phyloP scores from a whole-genome alignment of 2,329 filamentous ascomycete species.

The Neocatenulostroma microsporum region DNA sequence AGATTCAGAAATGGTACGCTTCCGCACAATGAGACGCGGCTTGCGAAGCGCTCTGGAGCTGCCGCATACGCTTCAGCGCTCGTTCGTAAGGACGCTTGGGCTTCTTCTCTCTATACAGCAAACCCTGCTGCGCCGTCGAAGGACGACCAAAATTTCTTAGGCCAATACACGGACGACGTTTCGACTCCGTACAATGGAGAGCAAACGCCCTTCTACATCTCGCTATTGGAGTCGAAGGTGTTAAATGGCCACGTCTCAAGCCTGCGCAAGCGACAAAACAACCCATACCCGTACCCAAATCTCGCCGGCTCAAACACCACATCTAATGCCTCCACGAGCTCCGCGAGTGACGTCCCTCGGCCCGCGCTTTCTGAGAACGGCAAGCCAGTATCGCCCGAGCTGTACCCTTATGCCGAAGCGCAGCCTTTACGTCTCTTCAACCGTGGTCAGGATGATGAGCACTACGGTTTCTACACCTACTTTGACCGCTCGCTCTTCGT shows the following conservation, averaged over 20 bases:
- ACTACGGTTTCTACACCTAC: slow-evolving; percentile 92
- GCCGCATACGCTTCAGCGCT: slow-evolving; percentile 1
- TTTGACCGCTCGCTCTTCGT: slow-evolving; percentile 83
- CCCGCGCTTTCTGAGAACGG: slow-evolving; percentile 60
- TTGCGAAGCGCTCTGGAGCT: slow-evolving; percentile 5
- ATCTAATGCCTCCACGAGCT: slow-evolving; percentile 38
- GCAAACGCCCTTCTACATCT: slow-evolving; percentile 81
- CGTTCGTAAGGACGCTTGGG: slow-evolving; percentile 9
- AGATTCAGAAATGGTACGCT: slow-evolving; percentile 48
- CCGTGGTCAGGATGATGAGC: slow-evolving; percentile 68
- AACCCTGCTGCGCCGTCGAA: slow-evolving; percentile 52
- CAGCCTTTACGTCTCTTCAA: slow-evolving; percentile 84
- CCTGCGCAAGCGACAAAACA: slow-evolving; percentile 12
- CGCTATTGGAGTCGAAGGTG: slow-evolving; percentile 47
- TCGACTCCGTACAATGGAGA: slow-evolving; percentile 68
- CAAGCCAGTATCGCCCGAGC: slow-evolving; percentile 60
- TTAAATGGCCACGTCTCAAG: slow-evolving; percentile 10
- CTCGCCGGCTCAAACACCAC: not conserved
- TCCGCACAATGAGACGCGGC: slow-evolving; percentile 22
- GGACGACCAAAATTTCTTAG: slow-evolving; percentile 70
- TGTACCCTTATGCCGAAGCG: slow-evolving; percentile 59
- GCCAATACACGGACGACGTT: slow-evolving; percentile 74
- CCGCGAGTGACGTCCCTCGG: slow-evolving; percentile 51
- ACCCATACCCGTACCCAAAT: slow-evolving; percentile 21
- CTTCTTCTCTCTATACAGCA: slow-evolving; percentile 35